Percentiles rank a stretch among this genome's conserved stretches.
These are phyloP conservation scores for Taxillus chinensis DNA, from an alignment of 164 flowering plant species.

Conservation along the genomic window DNA sequence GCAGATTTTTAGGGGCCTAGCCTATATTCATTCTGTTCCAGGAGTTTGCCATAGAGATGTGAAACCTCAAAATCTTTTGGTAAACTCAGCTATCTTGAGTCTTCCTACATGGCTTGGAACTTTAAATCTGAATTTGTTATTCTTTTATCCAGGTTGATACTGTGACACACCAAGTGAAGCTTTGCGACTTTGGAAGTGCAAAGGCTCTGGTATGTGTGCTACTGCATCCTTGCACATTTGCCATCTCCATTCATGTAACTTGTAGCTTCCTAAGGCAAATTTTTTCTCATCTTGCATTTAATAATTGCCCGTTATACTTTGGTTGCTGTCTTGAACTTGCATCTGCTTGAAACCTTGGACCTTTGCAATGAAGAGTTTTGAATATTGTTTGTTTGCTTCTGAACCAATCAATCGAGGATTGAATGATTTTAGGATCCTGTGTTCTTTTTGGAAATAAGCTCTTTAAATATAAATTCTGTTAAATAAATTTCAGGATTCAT, in stretches of 20 bases:
- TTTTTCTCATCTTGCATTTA: no score
- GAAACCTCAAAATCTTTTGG: conserved; percentile 94
- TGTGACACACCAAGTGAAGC: conserved; percentile 82
- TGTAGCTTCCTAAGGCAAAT: neutral
- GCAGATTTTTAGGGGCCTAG: conserved; percentile 89
- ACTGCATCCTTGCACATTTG: neutral
- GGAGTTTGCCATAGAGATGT: conserved; percentile 66
- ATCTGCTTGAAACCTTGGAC: no score
- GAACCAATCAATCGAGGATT: no score
- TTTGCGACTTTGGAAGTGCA: conserved; percentile 97
- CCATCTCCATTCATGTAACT: neutral
- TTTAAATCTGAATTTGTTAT: neutral
- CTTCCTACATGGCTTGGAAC: conserved; percentile 2
- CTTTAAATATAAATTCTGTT: no score
- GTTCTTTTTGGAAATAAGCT: no score
- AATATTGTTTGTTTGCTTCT: no score
- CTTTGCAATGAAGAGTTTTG: no score
- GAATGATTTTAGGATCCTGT: no score
- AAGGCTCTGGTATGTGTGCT: conserved; percentile 49
- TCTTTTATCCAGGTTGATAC: conserved; percentile 65
- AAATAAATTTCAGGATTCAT: no score
- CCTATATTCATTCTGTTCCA: conserved; percentile 61
- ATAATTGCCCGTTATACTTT: no score
- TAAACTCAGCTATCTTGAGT: conserved; percentile 13
- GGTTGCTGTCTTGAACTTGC: no score